Evolutionary conservation across 192 early-diverging fungal species (phyloP).

Genomic region (Rhizophagus sp.): DNA sequence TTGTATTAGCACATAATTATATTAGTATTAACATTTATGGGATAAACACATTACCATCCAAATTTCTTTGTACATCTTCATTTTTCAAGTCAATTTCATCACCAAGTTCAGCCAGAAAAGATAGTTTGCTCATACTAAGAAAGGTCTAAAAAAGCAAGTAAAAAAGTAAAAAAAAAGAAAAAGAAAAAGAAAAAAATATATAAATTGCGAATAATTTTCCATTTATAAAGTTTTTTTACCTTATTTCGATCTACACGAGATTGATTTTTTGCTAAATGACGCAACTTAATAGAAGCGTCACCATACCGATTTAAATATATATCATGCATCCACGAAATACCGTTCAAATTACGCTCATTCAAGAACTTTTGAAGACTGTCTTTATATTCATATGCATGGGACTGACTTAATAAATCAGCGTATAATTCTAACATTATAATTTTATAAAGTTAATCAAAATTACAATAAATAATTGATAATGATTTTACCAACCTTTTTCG

Average conservation of each 20-base stretch:
- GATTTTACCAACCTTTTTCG: conserved; percentile 22
- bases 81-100: background rate
- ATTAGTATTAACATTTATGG: background rate
- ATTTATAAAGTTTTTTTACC: background rate
- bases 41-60: background rate
- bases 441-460: background rate
- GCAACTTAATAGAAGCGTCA: conserved; percentile 1
- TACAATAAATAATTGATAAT: background rate
- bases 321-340: conserved; percentile 25
- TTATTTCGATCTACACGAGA: background rate
- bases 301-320: background rate
- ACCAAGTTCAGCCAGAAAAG: background rate
- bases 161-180: too few relatives aligned
- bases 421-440: conserved; percentile 3
- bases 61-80: conserved; percentile 8
- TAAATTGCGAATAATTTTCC: too few relatives aligned
- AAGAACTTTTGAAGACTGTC: conserved; percentile 3
- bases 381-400: background rate
- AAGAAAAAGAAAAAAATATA: too few relatives aligned
- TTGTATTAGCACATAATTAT: background rate
- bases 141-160: background rate
- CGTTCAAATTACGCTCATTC: conserved; percentile 9
- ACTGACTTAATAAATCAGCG: conserved; percentile 5
- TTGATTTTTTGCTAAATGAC: background rate
- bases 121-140: conserved; percentile 19